A percentile compares a stretch with the other conserved stretches of the same genome.
These are phyloP conservation scores for Malassezia cuniculi DNA, from an alignment of 1,284 basidiomycete species.

Conservation along the genomic window DNA sequence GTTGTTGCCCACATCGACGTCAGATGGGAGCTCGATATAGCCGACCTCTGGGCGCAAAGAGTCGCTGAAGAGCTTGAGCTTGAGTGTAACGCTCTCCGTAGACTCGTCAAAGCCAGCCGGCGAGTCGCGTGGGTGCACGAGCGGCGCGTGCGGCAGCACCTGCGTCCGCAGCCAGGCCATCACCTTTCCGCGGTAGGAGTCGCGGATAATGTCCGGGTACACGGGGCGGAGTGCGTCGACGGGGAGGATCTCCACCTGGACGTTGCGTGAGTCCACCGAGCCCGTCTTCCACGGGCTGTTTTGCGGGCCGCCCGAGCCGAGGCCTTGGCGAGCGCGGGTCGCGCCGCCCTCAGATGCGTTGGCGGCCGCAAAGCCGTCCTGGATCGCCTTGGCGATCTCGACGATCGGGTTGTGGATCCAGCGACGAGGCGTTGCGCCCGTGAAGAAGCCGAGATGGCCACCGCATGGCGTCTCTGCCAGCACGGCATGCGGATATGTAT, in stretches of 20 bases:
- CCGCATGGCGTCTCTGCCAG: constrained; percentile 65
- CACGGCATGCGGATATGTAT: constrained; percentile 56
- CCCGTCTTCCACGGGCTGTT: constrained; percentile 15
- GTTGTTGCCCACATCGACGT: constrained; percentile 4
- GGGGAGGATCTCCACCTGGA: constrained; percentile 21
- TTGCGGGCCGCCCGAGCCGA: constrained; percentile 8
- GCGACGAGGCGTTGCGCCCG: constrained; percentile 45
- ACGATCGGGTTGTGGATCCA: constrained; percentile 32
- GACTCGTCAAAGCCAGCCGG: constrained; percentile 14
- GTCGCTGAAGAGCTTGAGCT: constrained; percentile 17
- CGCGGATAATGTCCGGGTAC: constrained; percentile 6
- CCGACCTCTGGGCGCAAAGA: constrained; percentile 29
- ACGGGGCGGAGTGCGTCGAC: constrained; percentile 18
- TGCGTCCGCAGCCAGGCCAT: constrained; percentile 31
- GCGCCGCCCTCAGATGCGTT: constrained; percentile 7
- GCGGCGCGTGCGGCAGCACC: constrained; percentile 27
- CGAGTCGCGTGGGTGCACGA: constrained; percentile 36
- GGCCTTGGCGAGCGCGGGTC: neutral
- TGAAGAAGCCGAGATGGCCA: constrained; percentile 92
- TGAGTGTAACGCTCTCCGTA: constrained; percentile 10
- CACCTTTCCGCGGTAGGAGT: neutral
- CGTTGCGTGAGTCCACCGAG: constrained; percentile 1
- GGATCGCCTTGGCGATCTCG: constrained; percentile 27
- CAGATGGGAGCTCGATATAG: constrained; percentile 25
- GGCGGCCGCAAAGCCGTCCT: constrained; percentile 15